These are phyloP conservation scores for Clonostachys chloroleuca DNA, from an alignment of 2,329 filamentous ascomycete species.

Conservation along the genomic window DNA sequence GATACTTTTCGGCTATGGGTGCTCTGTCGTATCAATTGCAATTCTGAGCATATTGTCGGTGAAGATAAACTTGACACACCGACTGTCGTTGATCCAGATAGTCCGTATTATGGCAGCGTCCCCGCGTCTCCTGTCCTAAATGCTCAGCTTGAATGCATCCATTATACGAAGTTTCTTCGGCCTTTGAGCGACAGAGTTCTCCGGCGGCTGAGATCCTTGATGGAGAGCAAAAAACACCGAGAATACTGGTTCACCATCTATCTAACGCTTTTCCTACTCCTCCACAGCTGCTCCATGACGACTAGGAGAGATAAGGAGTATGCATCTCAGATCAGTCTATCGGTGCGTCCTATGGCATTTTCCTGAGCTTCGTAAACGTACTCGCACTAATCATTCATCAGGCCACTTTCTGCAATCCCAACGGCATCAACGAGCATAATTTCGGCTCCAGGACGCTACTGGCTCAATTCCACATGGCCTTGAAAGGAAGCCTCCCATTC, in stretches of 20 bases:
- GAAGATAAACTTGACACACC: not conserved
- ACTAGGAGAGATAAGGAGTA: not conserved
- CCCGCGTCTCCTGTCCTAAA: not conserved
- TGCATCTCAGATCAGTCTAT: not conserved
- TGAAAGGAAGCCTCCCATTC: not conserved
- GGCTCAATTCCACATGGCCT: not conserved
- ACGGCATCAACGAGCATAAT: not conserved
- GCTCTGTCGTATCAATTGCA: not conserved
- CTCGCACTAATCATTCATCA: not conserved
- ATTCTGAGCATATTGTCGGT: not conserved
- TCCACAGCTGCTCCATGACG: conserved; percentile 6
- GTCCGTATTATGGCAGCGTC: not conserved
- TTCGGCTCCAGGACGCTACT: not conserved
- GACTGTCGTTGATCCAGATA: not conserved
- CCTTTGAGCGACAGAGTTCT: not conserved
- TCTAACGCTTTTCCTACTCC: conserved; percentile 4
- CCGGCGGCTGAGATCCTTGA: not conserved
- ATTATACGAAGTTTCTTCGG: not conserved
- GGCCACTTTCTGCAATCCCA: not conserved
- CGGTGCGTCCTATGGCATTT: not conserved
- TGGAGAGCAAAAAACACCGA: not conserved
- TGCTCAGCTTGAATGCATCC: not conserved
- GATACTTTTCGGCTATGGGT: not conserved
- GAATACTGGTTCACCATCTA: conserved; percentile 7
- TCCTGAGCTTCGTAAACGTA: not conserved